Evolutionary conservation across 208 protist genomes (phyloP), one percentile per base, ranked within the genome.

Genomic region (Trypanosoma caninum): DNA sequence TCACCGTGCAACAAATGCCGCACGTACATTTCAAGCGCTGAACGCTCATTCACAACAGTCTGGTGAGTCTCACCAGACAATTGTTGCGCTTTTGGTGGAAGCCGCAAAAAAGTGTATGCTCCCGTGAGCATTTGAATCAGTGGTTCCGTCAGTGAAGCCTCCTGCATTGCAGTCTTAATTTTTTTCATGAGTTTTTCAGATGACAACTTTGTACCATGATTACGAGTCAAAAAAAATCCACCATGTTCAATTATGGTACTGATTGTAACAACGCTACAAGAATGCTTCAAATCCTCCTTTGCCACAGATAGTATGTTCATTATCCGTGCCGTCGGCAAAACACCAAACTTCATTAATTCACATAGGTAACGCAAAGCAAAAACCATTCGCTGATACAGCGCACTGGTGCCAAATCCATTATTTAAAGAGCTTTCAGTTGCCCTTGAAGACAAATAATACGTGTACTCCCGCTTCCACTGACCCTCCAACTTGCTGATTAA

Each of bases 311-410:
- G 6, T 27, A 69, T 38, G 28, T 28, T 48, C 16, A 61, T n/a
- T 14, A 69, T 44, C 23, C 34, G 22, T 14, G 6, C 28, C 7
- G 31, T 13, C 38, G 63, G 25, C 47, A 55, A 48, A 48, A 46
- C 34, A 34, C 25, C 63, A 48, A 69, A 69, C 35, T 69, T 69
- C 54, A 58, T 69, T 35, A 69, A 31, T 10, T 69, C 63, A 69
- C 63, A 69, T 14, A 69, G 27, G 27, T 69, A 69, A 8, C 42
- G 45, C 5, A 61, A 31, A n/a, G 46, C 48, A 18, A 2, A 3
- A 5, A 4, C 25, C 14, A 60, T n/a, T 16, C 48, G 34, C 2
- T 55, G 58, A 20, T 10, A 33, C 5, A 41, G 9, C 23, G 14
- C 37, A 38, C 30, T 23, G 1, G 22, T 50, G 22, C 30, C 7